A percentile compares a stretch with the other conserved stretches of the same genome.
phyloP scores from a whole-genome alignment of 495 filamentous ascomycete species.

The Parachaetomium inaequale region DNA sequence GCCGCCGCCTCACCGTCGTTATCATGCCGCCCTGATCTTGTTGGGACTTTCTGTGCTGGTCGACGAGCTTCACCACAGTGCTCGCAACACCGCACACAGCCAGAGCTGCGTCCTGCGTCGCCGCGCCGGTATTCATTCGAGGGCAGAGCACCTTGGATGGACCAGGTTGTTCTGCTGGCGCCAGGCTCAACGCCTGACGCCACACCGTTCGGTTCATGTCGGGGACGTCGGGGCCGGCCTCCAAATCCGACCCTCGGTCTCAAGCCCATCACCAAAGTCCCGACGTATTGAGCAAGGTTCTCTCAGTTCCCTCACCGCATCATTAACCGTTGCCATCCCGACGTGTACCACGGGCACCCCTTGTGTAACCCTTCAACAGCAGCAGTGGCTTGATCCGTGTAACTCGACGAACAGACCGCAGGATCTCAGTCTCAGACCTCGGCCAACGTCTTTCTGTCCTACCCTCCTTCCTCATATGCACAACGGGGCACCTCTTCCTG shows the following conservation, averaged over 20 bases:
- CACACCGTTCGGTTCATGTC: not conserved
- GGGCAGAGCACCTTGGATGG: not conserved
- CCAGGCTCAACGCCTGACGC: not conserved
- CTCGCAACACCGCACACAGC: not conserved
- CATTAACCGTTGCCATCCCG: not conserved
- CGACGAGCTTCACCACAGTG: not conserved
- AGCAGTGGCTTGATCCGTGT: slow-evolving; percentile 13
- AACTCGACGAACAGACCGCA: slow-evolving; percentile 5
- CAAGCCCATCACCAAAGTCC: not conserved
- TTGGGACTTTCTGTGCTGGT: not conserved
- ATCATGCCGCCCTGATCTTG: not conserved
- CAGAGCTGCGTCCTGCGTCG: not conserved
- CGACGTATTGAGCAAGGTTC: not conserved
- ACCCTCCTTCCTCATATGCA: not conserved
- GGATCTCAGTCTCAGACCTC: slow-evolving; percentile 10
- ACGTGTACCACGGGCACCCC: not conserved
- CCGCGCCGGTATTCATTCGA: not conserved
- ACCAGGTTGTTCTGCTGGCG: not conserved
- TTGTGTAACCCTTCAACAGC: slow-evolving; percentile 8
- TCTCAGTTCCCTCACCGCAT: not conserved
- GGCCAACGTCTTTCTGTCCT: not conserved
- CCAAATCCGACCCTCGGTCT: no score
- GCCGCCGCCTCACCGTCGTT: slow-evolving; percentile 3
- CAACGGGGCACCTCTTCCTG: not conserved
- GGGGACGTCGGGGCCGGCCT: not conserved